Conservation (phyloP, 1,284 basidiomycete genomes). For the Ganoderma sp. region DNA sequence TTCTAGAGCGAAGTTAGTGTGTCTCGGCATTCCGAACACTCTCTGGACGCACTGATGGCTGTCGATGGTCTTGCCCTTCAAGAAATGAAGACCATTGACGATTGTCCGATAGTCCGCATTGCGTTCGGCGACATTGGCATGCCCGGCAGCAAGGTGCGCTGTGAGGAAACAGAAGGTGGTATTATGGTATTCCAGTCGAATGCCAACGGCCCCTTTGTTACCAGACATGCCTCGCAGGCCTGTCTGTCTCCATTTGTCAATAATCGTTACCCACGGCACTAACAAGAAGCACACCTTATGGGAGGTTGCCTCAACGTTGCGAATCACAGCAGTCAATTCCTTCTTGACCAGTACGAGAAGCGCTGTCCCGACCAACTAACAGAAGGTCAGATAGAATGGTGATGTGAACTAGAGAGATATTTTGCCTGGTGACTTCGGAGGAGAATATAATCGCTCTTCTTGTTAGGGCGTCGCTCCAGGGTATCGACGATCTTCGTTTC, state of each 20-base stretch:
- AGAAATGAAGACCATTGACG: constrained; percentile 80
- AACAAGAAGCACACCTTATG: constrained; percentile 69
- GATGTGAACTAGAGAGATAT: not conserved
- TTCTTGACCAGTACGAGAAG: constrained; percentile 86
- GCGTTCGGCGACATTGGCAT: constrained; percentile 86
- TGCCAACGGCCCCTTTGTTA: constrained; percentile 95
- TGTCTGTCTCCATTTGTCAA: constrained; percentile 59
- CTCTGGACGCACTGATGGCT: constrained; percentile 80
- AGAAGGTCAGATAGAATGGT: constrained; percentile 5
- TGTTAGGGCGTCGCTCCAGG: constrained; percentile 70
- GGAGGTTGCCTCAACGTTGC: constrained; percentile 90
- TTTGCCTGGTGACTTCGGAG: constrained; percentile 91
- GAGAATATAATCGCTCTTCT: constrained; percentile 80
- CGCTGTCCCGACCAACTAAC: constrained; percentile 91
- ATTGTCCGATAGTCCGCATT: constrained; percentile 95
- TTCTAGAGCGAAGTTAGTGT: constrained; percentile 51
- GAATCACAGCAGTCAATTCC: constrained; percentile 77
- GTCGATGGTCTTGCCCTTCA: constrained; percentile 86
- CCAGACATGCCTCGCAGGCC: constrained; percentile 96
- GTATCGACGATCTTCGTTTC: constrained; percentile 84
- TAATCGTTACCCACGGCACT: not conserved
- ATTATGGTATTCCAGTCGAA: constrained; percentile 90
- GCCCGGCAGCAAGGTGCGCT: constrained; percentile 94
- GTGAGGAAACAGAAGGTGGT: constrained; percentile 96
- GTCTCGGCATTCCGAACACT: not conserved